Evolutionary conservation across 371 early-diverging fungal species (phyloP), one percentile per base, ranked within the genome.

Genomic region (Rhizopus stolonifer): DNA sequence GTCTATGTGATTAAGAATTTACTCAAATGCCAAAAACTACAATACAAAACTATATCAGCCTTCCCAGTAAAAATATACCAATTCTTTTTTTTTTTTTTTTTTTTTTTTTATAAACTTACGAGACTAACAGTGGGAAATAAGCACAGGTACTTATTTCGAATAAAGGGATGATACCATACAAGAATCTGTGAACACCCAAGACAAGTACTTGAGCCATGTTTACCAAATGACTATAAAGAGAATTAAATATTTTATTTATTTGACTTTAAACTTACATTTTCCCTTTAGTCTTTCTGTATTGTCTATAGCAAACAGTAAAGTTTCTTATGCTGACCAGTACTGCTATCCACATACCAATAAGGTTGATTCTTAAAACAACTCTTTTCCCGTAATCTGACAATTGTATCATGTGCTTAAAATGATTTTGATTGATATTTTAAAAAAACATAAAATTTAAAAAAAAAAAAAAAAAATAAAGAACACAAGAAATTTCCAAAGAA

Each of bases 331-430:
- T 70, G 2, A 72, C 52, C 15, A 70, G 49, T 22, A 70, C 72
- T 18, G 70, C 61, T 13, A 76, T 49, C 76, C 76, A 76, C 72
- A 72, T 76, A 21, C 70, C 68, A 50, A 76, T 64, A 52, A 76
- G 62, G 40, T 61, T 72, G n/a, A 76, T 46, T 36, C 68, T 61
- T 46, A 70, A 68, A 4, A 76, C 60, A 19, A 76, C 72, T 19
- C 66, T 61, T 34, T 52, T 54, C 15, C 69, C 72, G 58, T 76
- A 68, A 19, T 47, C 49, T 52, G 70, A 59, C 21, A 76, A 56
- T 43, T 69, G 46, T 47, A 66, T 58, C 76, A 76, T 76, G 14
- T 36, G 15, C n/a, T 8, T 14, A n/a, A n/a, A 14, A 36, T 14
- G 9, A 36, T 11, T 36, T n/a, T 4, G 15, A 36, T 4, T 36